A percentile compares a stretch with the other conserved stretches of the same genome.
These are phyloP conservation scores for Prunus fruticosa DNA, from an alignment of 306 rosid genomes.

Conservation along the genomic window DNA sequence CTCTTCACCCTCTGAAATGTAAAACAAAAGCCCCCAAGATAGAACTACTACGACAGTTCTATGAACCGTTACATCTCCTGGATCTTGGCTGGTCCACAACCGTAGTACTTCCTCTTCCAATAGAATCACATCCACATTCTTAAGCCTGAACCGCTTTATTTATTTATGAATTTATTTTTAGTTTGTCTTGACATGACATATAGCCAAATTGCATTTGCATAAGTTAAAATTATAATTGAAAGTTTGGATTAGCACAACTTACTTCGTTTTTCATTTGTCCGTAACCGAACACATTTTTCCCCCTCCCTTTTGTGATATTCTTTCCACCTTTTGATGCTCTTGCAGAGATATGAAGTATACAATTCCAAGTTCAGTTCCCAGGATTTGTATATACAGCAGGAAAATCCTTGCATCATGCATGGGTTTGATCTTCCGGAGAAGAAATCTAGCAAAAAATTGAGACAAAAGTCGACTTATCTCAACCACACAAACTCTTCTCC, in stretches of 20 bases:
- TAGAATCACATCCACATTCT: background rate
- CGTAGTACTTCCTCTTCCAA: too few species aligned
- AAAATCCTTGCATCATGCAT: conserved; percentile 42
- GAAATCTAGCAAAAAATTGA: conserved; percentile 38
- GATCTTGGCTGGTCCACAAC: background rate
- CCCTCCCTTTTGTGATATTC: background rate
- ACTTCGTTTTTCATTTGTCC: background rate
- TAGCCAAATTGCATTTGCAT: background rate
- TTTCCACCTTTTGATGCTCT: conserved; percentile 18
- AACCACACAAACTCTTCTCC: conserved; percentile 35
- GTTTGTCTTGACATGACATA: background rate
- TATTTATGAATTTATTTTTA: too few species aligned
- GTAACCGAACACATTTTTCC: background rate
- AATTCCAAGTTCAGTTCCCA: conserved; percentile 59
- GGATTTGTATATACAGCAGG: conserved; percentile 58
- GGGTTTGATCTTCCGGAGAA: conserved; percentile 56
- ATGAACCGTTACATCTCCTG: background rate
- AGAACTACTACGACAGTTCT: background rate
- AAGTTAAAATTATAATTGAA: background rate
- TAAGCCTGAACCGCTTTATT: too few species aligned
- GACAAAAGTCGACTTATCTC: conserved; percentile 37
- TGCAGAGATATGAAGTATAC: conserved; percentile 61
- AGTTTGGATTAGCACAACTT: background rate
- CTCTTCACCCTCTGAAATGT: background rate
- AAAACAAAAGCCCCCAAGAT: background rate